These are phyloP conservation scores for Lyophyllum semitale DNA, from an alignment of 768 basidiomycete species.

Conservation along the genomic window DNA sequence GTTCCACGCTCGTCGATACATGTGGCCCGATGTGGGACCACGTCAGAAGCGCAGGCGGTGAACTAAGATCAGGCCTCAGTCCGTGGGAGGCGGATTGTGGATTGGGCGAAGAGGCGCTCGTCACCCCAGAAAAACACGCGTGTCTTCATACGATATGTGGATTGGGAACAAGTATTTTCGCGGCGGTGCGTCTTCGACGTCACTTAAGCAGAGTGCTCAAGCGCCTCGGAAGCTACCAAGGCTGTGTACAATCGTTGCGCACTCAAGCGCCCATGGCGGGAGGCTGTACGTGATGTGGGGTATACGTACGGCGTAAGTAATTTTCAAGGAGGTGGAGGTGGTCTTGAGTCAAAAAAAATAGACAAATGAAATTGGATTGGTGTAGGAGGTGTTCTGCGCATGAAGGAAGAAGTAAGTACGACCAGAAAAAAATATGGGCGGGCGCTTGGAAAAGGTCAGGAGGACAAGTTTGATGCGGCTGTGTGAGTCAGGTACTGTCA, in stretches of 20 bases:
- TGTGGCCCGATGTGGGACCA: neutral
- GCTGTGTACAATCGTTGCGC: neutral
- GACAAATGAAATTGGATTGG: no score
- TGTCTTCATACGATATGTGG: neutral
- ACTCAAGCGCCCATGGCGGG: neutral
- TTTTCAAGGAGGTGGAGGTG: no score
- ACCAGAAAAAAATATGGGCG: neutral
- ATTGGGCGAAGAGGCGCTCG: neutral
- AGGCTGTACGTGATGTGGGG: neutral
- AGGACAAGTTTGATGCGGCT: slow-evolving; percentile 10
- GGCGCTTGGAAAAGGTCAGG: slow-evolving; percentile 2
- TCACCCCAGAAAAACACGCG: neutral
- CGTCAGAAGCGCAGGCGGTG: neutral
- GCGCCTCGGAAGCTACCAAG: neutral
- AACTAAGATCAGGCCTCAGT: slow-evolving; percentile 4
- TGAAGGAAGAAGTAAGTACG: no score
- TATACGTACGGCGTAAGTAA: no score
- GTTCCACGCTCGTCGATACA: neutral
- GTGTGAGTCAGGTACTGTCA: slow-evolving; percentile 16
- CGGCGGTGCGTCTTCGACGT: neutral
- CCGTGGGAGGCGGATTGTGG: slow-evolving; percentile 1
- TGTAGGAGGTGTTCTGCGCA: no score
- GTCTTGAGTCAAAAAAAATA: no score
- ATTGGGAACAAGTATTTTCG: neutral
- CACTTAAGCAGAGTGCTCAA: neutral